Evolutionary conservation across 192 early-diverging fungal species (phyloP), one percentile per base, ranked within the genome.

Genomic region (Rhizophagus clarus): DNA sequence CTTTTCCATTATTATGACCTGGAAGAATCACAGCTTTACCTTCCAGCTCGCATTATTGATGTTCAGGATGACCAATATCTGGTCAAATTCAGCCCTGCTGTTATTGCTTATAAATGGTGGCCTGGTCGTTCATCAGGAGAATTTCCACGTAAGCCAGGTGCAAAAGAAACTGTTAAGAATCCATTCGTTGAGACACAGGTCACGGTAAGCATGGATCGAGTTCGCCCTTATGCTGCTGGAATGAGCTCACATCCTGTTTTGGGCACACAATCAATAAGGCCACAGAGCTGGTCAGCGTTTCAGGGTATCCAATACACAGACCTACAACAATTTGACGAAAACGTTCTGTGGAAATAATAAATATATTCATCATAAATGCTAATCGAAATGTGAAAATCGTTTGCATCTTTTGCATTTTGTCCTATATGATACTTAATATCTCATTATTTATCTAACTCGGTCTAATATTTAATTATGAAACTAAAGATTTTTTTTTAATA

Each of bases 31-130:
- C 76, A 77, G 26, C 64, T 77, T 29, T 77, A 77, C 17, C 61
- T 77, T 24, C 76, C 76, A 14, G 76, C 76, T 63, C 76, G 62
- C 7, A 77, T 77, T 11, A 63, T 37, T 15, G 76, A 77, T 31
- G 62, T 77, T 32, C n/a, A 77, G 28, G 76, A 22, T 24, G 76
- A 77, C 3, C 26, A 34, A 22, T 77, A 77, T 63, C 28, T 68
- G 31, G 76, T 77, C 31, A 28, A 77, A 62, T 77, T 77, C 31
- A 61, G 62, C 7, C 76, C 76, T 24, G n/a, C 37, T 15, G 76
- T 69, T 9, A 77, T 67, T 34, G 76, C 76, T 28, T 61, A 77
- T 28, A 17, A 11, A 5, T 77, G 76, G 76, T 77, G 76, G 76
- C 76, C 76, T 26, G 76, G 76, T 22, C 61, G 63, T n/a, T n/a